These are phyloP conservation scores for Lachnellula hyalina DNA, from an alignment of 2,329 filamentous ascomycete genomes.

Conservation along the genomic window DNA sequence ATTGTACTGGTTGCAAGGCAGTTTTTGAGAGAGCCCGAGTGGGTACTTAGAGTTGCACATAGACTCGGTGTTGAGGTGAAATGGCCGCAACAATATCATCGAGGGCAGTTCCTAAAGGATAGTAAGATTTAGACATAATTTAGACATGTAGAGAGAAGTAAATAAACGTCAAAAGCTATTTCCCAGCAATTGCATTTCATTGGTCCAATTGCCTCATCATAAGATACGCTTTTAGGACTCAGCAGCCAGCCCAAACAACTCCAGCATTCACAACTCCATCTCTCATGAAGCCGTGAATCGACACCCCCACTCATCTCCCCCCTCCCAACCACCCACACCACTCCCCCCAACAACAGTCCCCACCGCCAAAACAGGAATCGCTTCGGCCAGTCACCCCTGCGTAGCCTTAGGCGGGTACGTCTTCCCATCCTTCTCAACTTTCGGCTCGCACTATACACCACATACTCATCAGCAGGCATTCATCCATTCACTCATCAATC, in stretches of 20 bases:
- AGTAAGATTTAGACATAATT: constrained; percentile 19
- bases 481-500: neutral
- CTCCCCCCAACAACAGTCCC: neutral
- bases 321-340: neutral
- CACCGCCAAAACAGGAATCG: neutral
- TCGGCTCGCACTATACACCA: constrained; percentile 37
- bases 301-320: neutral
- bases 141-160: neutral
- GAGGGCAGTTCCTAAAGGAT: constrained; percentile 20
- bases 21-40: constrained; percentile 77
- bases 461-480: too few relatives aligned
- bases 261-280: neutral
- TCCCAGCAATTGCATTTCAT: neutral
- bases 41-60: constrained; percentile 68
- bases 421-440: constrained; percentile 45
- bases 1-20: constrained; percentile 67
- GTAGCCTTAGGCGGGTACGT: constrained; percentile 48
- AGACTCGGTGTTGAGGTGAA: constrained; percentile 65
- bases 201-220: neutral
- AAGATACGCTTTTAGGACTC: too few relatives aligned
- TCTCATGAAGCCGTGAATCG: neutral
- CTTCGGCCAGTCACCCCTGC: constrained; percentile 17
- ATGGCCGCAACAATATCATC: constrained; percentile 46
- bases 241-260: neutral
- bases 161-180: neutral